These are phyloP conservation scores for Artemisia argyi DNA, from an alignment of 129 eudicot genomes.

Conservation along the genomic window DNA sequence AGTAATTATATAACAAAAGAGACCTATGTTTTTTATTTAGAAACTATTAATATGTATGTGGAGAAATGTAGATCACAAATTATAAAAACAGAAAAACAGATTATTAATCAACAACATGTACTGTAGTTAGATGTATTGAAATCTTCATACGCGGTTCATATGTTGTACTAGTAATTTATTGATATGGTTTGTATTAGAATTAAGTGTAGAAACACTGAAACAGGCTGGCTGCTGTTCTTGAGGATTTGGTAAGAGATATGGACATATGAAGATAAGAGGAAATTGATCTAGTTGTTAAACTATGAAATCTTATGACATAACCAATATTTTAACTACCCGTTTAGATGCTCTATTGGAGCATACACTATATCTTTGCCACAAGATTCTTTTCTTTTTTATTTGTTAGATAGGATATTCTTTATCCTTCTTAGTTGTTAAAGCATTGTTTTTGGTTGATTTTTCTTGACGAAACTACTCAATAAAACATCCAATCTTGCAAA, in stretches of 20 bases:
- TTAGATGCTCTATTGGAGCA: not conserved
- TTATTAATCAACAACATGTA: conserved; percentile 5
- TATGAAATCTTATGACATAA: conserved; percentile 43
- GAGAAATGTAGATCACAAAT: conserved; percentile 19
- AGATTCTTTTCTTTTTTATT: conserved; percentile 22
- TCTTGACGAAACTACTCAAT: not conserved
- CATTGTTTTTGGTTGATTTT: not conserved
- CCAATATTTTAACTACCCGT: conserved; percentile 41
- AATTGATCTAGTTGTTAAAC: conserved; percentile 32
- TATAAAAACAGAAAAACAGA: not conserved
- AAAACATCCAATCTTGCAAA: not conserved
- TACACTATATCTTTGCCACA: conserved; percentile 26
- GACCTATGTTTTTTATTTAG: not conserved
- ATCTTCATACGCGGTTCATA: not conserved
- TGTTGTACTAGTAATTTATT: not conserved
- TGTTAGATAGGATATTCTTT: not conserved
- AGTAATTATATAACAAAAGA: too few species aligned
- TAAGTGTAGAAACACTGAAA: conserved; percentile 2
- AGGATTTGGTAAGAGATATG: conserved; percentile 35
- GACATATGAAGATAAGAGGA: conserved; percentile 40
- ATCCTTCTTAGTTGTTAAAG: not conserved
- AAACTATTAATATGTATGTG: conserved; percentile 3
- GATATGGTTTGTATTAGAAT: not conserved
- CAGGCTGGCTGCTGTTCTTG: conserved; percentile 43
- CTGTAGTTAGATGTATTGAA: conserved; percentile 1